Percentiles rank a stretch among this genome's conserved stretches.
Evolutionary conservation across 2,329 filamentous ascomycete genomes (phyloP).

Genomic region (Simplicillium aogashimaense): DNA sequence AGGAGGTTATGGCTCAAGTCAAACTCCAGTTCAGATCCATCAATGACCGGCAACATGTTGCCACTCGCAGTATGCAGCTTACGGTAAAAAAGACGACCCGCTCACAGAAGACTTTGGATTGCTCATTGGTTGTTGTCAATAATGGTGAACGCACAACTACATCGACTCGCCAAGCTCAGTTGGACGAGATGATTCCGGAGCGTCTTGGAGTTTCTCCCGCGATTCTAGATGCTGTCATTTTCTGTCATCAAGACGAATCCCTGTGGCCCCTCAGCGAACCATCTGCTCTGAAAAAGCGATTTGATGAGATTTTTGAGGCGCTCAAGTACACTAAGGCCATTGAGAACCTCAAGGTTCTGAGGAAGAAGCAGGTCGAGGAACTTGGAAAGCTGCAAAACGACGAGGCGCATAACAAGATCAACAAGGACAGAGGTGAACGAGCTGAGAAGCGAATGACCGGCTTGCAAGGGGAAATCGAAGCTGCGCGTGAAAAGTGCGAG

Average conservation of each 20-base stretch:
- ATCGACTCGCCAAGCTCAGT: conserved; percentile 70
- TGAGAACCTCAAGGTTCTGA: conserved; percentile 80
- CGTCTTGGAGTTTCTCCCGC: conserved; percentile 84
- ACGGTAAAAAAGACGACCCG: conserved; percentile 73
- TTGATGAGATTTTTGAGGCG: conserved; percentile 97
- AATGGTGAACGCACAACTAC: conserved; percentile 71
- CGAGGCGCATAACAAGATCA: conserved; percentile 67
- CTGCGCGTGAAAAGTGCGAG: conserved; percentile 46
- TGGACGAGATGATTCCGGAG: conserved; percentile 76
- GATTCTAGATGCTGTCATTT: conserved; percentile 89
- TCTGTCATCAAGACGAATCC: conserved; percentile 97
- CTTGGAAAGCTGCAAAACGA: conserved; percentile 63
- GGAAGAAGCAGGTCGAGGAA: conserved; percentile 73
- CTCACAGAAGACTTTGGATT: conserved; percentile 76
- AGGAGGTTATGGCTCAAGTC: conserved; percentile 83
- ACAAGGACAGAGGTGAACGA: conserved; percentile 76
- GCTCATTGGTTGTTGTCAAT: conserved; percentile 62
- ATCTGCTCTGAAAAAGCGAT: conserved; percentile 75
- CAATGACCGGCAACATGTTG: conserved; percentile 69
- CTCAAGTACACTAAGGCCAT: conserved; percentile 96
- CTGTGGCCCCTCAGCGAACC: conserved; percentile 94
- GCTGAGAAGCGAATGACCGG: conserved; percentile 54
- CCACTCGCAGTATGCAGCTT: conserved; percentile 75
- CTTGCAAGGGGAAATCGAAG: conserved; percentile 58
- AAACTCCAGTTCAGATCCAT: conserved; percentile 79